Evolutionary conservation across 108 stramenopile species (phyloP).

Genomic region (Fragilaria radians): DNA sequence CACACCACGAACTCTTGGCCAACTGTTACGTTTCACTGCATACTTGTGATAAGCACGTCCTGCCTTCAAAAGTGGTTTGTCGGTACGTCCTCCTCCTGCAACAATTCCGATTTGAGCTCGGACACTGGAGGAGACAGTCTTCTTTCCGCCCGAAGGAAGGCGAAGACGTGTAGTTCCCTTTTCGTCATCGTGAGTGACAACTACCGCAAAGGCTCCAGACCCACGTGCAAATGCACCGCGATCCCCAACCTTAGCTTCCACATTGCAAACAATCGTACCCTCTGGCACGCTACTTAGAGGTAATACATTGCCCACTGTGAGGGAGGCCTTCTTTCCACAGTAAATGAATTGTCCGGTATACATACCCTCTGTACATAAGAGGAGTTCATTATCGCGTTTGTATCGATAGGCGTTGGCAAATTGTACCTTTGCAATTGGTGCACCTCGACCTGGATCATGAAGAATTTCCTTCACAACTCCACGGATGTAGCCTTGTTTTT

Average conservation of each 20-base stretch:
- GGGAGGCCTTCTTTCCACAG: slow-evolving; percentile 97
- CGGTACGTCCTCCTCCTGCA: slow-evolving; percentile 99
- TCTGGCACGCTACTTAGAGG: slow-evolving; percentile 92
- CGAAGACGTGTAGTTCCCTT: slow-evolving; percentile 98
- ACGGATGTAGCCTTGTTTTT: slow-evolving; percentile 97
- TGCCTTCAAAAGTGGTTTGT: slow-evolving; percentile 99
- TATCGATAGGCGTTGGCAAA: slow-evolving; percentile 98
- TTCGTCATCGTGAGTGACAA: slow-evolving; percentile 98
- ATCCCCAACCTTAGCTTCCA: slow-evolving; percentile 93
- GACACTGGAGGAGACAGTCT: slow-evolving; percentile 88
- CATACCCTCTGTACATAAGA: slow-evolving; percentile 98
- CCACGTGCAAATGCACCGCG: slow-evolving; percentile 94
- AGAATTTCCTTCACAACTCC: slow-evolving; percentile 98
- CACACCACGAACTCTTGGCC: slow-evolving; percentile 99
- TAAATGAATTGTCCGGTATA: slow-evolving; percentile 99
- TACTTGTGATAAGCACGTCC: slow-evolving; percentile 99
- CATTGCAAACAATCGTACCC: slow-evolving; percentile 99
- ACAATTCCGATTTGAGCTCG: slow-evolving; percentile 98
- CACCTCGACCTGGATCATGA: slow-evolving; percentile 98
- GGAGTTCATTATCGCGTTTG: slow-evolving; percentile 91
- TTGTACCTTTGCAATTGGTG: slow-evolving; percentile 96
- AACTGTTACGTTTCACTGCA: slow-evolving; percentile 99
- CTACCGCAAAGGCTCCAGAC: slow-evolving; percentile 96
- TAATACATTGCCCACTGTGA: slow-evolving; percentile 95
- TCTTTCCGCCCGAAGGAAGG: slow-evolving; percentile 98